Conservation (phyloP, 805 yeast genomes). For the Candida glaebosa region DNA sequence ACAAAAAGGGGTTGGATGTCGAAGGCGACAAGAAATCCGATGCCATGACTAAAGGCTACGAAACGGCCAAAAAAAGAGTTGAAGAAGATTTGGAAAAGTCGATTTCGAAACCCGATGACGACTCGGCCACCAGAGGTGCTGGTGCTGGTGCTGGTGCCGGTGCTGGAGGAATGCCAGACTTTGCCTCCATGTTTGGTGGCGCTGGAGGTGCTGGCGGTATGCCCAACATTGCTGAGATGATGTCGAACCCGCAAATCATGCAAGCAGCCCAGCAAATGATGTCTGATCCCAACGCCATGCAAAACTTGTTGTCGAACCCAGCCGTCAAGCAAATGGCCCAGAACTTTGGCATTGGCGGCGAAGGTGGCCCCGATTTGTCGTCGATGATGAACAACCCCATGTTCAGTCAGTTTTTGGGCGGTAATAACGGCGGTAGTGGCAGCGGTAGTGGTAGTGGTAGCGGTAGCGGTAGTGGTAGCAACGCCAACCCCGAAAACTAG, state of each 20-base stretch:
- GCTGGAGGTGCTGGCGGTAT: slow-evolving; percentile 72
- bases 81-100: slow-evolving; percentile 63
- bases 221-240: slow-evolving; percentile 62
- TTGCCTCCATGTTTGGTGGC: slow-evolving; percentile 67
- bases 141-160: slow-evolving; percentile 39
- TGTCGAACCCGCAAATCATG: slow-evolving; percentile 90
- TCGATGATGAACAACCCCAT: slow-evolving; percentile 81
- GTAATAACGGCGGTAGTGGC: slow-evolving; percentile 13
- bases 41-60: slow-evolving; percentile 90
- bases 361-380: slow-evolving; percentile 53
- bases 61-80: slow-evolving; percentile 85
- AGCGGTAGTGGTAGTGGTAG: slow-evolving; percentile 1
- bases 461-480: neutral
- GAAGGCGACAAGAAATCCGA: slow-evolving; percentile 85
- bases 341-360: slow-evolving; percentile 66
- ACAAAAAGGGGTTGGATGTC: slow-evolving; percentile 77
- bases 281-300: slow-evolving; percentile 79
- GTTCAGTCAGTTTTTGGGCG: slow-evolving; percentile 67
- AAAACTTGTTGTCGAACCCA: slow-evolving; percentile 75
- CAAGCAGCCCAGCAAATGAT: slow-evolving; percentile 85
- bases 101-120: slow-evolving; percentile 27
- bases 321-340: slow-evolving; percentile 81
- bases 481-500: neutral
- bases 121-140: slow-evolving; percentile 28
- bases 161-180: slow-evolving; percentile 68